Percentiles rank a stretch among this genome's conserved stretches.
Conservation (phyloP, 2,329 filamentous ascomycete species). For the Thermothelomyces thermophilus region DNA sequence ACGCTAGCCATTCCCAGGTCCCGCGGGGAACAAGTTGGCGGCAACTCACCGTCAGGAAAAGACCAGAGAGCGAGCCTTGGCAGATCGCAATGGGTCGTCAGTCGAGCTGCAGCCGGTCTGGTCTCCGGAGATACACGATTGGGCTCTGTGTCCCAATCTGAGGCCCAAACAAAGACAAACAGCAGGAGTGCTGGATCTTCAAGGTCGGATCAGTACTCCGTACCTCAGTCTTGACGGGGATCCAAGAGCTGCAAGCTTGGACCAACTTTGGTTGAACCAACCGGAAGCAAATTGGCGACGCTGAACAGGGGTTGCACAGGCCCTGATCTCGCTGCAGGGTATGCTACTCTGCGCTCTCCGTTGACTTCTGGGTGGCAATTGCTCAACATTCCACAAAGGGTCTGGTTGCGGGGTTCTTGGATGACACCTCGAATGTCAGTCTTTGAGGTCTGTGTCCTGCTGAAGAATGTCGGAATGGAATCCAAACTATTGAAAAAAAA, state of each 20-base stretch:
- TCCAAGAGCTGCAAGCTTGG: not conserved
- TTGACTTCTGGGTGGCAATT: no score
- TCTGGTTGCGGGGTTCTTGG: not conserved
- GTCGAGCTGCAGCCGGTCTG: not conserved
- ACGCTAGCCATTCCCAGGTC: slow-evolving; percentile 1
- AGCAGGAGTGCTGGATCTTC: no score
- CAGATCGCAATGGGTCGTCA: not conserved
- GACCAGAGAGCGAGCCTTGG: not conserved
- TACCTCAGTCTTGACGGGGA: not conserved
- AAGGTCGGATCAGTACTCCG: no score
- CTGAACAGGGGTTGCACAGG: not conserved
- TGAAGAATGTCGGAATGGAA: no score
- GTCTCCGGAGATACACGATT: not conserved
- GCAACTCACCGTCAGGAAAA: not conserved
- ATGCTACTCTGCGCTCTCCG: no score
- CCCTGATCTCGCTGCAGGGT: not conserved
- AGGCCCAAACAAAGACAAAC: no score
- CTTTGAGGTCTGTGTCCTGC: no score
- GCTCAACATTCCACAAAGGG: not conserved
- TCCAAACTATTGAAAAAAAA: no score
- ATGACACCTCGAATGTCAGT: no score
- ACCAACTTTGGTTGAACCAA: not conserved
- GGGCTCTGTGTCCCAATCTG: not conserved
- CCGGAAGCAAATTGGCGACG: not conserved
- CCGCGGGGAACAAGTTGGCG: not conserved